Conservation (phyloP, 495 filamentous ascomycete genomes). For the Neurospora africana region DNA sequence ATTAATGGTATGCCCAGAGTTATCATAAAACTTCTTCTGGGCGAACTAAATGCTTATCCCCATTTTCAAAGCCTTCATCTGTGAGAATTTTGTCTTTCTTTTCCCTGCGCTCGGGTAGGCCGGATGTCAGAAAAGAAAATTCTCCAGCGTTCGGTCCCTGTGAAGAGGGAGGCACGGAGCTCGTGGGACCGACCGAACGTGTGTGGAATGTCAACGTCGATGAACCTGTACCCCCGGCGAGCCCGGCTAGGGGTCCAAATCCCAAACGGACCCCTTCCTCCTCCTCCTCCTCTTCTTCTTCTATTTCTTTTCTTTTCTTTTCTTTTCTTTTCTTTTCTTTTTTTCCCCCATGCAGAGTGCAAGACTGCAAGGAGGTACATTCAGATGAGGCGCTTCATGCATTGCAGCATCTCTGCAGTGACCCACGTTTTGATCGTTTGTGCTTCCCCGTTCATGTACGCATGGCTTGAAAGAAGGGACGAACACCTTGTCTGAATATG, state of each 20-base stretch:
- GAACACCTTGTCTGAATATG: neutral
- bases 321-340: neutral
- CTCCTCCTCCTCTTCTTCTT: too few species aligned
- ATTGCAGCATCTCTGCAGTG: neutral
- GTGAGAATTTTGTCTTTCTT: neutral
- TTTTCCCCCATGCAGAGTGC: neutral
- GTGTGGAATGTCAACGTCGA: neutral
- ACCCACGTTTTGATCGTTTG: neutral
- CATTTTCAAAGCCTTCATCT: neutral
- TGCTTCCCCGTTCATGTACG: neutral
- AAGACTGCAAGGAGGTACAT: neutral
- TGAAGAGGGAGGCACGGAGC: neutral
- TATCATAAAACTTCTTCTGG: neutral
- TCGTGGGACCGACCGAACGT: neutral
- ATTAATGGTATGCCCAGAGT: neutral
- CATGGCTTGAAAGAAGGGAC: neutral
- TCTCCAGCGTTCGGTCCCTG: neutral
- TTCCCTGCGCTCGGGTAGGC: neutral
- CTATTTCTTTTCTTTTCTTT: neutral
- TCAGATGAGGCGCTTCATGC: neutral
- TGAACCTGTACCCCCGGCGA: neutral
- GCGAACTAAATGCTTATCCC: neutral
- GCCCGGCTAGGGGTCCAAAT: neutral
- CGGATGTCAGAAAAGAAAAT: neutral
- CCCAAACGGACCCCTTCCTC: neutral